These are phyloP conservation scores for Phyllosticta paracitricarpa DNA, from an alignment of 2,329 filamentous ascomycete species.

Conservation along the genomic window DNA sequence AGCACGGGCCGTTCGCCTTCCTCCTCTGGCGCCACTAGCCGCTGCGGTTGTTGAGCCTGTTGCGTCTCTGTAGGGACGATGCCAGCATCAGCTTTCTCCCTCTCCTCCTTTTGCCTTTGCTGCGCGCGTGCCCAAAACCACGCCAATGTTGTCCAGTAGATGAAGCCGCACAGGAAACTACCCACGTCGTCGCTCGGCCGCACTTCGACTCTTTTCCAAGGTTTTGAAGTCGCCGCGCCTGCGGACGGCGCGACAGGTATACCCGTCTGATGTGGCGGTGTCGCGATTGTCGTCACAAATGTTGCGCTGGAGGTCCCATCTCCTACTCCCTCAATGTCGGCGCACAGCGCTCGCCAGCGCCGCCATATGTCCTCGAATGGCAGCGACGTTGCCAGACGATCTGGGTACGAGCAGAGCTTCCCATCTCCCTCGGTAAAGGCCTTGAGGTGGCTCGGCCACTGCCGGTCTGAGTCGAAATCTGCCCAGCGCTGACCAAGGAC, in stretches of 20 bases:
- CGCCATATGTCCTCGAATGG: conserved; percentile 15
- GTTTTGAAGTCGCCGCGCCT: background rate
- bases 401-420: conserved; percentile 10
- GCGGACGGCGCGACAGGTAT: background rate
- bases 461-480: conserved; percentile 19
- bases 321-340: background rate
- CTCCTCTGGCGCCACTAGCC: background rate
- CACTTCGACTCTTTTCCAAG: conserved; percentile 19
- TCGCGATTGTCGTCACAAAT: background rate
- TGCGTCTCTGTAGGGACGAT: background rate
- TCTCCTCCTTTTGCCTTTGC: conserved; percentile 10
- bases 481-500: conserved; percentile 46
- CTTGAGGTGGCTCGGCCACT: conserved; percentile 17
- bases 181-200: conserved; percentile 32
- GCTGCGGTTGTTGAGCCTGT: background rate
- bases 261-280: background rate
- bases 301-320: background rate
- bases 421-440: background rate
- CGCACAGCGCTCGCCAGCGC: conserved; percentile 12
- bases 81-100: background rate
- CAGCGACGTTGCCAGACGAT: conserved; percentile 17
- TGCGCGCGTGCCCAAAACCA: conserved; percentile 18
- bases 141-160: conserved; percentile 32
- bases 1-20: conserved; percentile 22
- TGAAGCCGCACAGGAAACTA: conserved; percentile 35